Evolutionary conservation across 1,284 basidiomycete genomes (phyloP), one percentile per base, ranked within the genome.

Genomic region (Cryptococcus sp.): DNA sequence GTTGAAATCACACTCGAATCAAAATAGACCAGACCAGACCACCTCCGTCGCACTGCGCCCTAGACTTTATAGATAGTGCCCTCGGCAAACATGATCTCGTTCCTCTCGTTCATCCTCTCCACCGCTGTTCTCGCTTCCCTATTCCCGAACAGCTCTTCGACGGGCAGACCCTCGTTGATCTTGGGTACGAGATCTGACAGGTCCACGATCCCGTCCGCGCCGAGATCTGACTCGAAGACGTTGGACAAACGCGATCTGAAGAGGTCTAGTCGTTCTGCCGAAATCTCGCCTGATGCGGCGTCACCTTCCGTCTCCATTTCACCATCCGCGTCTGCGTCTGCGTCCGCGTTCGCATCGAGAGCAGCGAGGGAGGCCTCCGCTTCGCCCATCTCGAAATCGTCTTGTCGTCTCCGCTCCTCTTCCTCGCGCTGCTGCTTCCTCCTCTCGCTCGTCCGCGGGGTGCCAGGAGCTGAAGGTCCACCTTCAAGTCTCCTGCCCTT

Each of bases 1-100:
- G 5, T 35, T 35, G 27, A 31, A 31, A 31, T 10, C 27, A 31
- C 27, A 31, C 10, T 31, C 27, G 27, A 31, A 31, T 4, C 27
- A 10, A 31, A 31, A 31, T 31, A 5, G 47, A 45, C 22, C 42
- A 22, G 8, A 7, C 16, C 11, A 15, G 22, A 10, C 42, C 15
- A 7, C 42, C 42, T n/a, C 42, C 22, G 11, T 45, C 42, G 6
- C 42, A 5, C 22, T 45, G 25, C 44, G 42, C 16, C 17, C 57
- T 75, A 77, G 16, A 79, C 69, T 62, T 74, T 74, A 66, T 78
- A 79, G 56, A 93, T 84, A 54, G 88, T 85, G 25, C 87, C 89
- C 45, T 89, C 90, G 59, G 87, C 87, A 67, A 92, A 84, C 91
- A 97, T 93, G 66, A 97, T 81, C 77, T 94, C 88, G 69, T 93